Evolutionary conservation across 805 yeast genomes (phyloP).

Genomic region (Yamadazyma phyllophila): DNA sequence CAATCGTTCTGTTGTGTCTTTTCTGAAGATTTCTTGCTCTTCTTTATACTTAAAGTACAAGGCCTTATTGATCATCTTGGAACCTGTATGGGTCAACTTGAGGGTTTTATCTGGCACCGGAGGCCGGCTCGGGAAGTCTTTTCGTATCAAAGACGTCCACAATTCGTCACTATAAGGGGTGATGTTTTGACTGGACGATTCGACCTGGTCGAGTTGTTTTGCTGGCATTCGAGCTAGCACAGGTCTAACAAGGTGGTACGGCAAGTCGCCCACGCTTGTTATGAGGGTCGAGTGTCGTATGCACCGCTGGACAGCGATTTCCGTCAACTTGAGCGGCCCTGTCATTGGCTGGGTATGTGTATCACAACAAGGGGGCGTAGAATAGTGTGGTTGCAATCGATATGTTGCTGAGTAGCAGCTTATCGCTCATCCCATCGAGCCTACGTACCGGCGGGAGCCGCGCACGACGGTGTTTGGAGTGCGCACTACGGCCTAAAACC

Average conservation of each 20-base stretch:
- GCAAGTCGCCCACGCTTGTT: slow-evolving; percentile 26
- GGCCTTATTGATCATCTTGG: slow-evolving; percentile 33
- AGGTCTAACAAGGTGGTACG: slow-evolving; percentile 49
- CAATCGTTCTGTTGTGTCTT: slow-evolving; percentile 44
- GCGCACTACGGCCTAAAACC: background rate
- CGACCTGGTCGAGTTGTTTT: slow-evolving; percentile 41
- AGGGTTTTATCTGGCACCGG: background rate
- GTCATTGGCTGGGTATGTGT: background rate
- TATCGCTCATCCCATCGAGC: too few species aligned
- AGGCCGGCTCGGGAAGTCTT: slow-evolving; percentile 51
- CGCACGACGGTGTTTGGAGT: too few species aligned
- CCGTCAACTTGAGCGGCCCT: slow-evolving; percentile 4
- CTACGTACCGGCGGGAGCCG: too few species aligned
- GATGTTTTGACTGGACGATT: slow-evolving; percentile 42
- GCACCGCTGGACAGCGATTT: slow-evolving; percentile 14
- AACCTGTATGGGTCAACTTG: background rate
- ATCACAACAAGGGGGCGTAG: too few species aligned
- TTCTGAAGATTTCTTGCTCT: slow-evolving; percentile 44
- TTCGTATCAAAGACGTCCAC: slow-evolving; percentile 44
- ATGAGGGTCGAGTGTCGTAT: slow-evolving; percentile 21
- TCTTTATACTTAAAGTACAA: slow-evolving; percentile 37
- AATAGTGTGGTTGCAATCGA: too few species aligned
- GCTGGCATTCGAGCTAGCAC: slow-evolving; percentile 44
- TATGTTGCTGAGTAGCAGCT: too few species aligned
- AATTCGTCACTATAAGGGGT: slow-evolving; percentile 41